These are phyloP conservation scores for Penicillium sp. DNA, from an alignment of 2,329 filamentous ascomycete species.

Conservation along the genomic window DNA sequence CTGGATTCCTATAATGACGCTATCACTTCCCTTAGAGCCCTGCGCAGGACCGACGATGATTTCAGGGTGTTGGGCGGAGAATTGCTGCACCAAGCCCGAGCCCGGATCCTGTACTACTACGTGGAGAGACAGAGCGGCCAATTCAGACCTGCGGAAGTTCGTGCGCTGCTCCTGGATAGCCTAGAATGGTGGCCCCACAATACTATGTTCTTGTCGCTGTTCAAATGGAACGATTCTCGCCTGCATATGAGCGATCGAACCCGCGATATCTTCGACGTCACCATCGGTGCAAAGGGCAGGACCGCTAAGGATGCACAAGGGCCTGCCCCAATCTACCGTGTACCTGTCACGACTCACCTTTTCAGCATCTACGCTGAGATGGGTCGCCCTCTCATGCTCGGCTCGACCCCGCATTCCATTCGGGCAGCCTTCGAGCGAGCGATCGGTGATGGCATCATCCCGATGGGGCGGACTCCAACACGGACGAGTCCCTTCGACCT, in stretches of 20 bases:
- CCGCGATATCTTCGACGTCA: constrained; percentile 55
- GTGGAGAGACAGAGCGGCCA: constrained; percentile 56
- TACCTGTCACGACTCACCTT: constrained; percentile 49
- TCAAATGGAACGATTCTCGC: constrained; percentile 69
- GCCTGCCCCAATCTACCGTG: background rate
- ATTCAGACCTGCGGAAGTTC: constrained; percentile 66
- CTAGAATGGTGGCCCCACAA: constrained; percentile 69
- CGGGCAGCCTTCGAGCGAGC: constrained; percentile 57
- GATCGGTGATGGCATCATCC: constrained; percentile 31
- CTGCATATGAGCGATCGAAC: constrained; percentile 74
- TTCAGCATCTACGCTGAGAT: constrained; percentile 58
- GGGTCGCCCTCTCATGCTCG: constrained; percentile 40
- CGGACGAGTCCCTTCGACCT: background rate
- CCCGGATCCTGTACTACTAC: constrained; percentile 65
- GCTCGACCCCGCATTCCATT: constrained; percentile 51
- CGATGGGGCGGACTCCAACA: background rate
- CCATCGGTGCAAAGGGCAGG: constrained; percentile 2
- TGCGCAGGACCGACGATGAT: constrained; percentile 38
- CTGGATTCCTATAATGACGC: constrained; percentile 44
- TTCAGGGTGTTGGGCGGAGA: constrained; percentile 49
- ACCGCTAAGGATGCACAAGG: background rate
- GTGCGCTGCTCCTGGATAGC: constrained; percentile 59
- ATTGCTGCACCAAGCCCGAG: constrained; percentile 65
- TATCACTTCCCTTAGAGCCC: constrained; percentile 42
- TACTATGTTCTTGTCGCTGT: constrained; percentile 69